These are phyloP conservation scores for Byssoonygena ceratinophila DNA, from an alignment of 2,329 filamentous ascomycete species.

Conservation along the genomic window DNA sequence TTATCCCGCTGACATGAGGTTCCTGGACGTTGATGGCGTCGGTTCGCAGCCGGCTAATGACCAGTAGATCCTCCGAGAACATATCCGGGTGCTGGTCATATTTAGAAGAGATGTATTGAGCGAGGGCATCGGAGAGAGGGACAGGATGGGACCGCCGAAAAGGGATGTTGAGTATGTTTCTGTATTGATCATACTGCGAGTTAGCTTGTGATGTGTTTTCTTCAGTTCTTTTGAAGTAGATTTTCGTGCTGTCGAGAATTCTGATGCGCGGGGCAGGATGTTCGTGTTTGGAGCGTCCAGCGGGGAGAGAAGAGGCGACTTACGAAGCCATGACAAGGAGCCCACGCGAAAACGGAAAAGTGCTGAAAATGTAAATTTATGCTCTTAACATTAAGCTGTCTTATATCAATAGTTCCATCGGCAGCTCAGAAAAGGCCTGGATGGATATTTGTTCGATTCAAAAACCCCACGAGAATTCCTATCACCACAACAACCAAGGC, in stretches of 20 bases:
- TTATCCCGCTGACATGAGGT: conserved; percentile 73
- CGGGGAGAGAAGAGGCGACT: background rate
- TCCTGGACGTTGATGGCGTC: conserved; percentile 86
- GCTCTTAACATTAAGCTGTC: too few relatives aligned
- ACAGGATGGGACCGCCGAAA: conserved; percentile 78
- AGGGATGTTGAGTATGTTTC: conserved; percentile 58
- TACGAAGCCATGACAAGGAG: conserved; percentile 14
- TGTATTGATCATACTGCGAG: conserved; percentile 18
- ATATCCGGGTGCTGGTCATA: conserved; percentile 98
- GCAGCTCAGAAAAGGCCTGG: background rate
- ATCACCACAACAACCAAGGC: conserved; percentile 13
- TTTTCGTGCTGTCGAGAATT: background rate
- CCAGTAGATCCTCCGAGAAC: conserved; percentile 79
- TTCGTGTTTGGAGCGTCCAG: background rate
- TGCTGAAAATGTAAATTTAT: too few relatives aligned
- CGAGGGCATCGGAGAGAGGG: conserved; percentile 70
- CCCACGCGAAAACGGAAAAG: background rate
- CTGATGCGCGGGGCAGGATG: background rate
- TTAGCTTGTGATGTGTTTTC: background rate
- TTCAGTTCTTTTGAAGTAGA: background rate
- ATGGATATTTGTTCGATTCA: background rate
- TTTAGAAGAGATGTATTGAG: conserved; percentile 91
- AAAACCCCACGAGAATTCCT: background rate
- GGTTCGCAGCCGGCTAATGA: conserved; percentile 69
- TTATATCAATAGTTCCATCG: background rate